phyloP scores from a whole-genome alignment of 202 grass and related monocot species.

The Setaria italica region DNA sequence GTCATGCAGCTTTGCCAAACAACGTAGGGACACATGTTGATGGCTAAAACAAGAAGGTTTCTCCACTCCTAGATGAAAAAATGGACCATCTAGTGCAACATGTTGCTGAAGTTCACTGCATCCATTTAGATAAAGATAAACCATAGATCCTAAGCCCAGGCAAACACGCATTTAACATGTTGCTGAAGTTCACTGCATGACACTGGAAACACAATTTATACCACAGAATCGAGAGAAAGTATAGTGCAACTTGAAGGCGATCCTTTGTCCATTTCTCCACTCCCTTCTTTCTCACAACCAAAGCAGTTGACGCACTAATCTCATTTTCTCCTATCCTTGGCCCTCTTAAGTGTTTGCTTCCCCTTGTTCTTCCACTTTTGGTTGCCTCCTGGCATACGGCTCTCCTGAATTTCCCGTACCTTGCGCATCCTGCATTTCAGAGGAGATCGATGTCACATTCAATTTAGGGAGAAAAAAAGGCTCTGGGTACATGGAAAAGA shows the following conservation, averaged over 20 bases:
- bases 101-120: no score
- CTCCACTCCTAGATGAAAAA: no score
- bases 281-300: neutral
- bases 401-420: slow-evolving; percentile 68
- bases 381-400: slow-evolving; percentile 52
- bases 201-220: slow-evolving; percentile 9
- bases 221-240: neutral
- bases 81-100: no score
- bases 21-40: no score
- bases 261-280: neutral
- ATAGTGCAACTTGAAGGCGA: slow-evolving; percentile 14
- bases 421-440: slow-evolving; percentile 62
- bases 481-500: neutral
- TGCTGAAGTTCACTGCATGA: slow-evolving; percentile 13
- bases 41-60: no score
- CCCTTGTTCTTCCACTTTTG: slow-evolving; percentile 76
- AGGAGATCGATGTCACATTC: slow-evolving; percentile 5
- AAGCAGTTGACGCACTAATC: neutral
- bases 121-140: no score
- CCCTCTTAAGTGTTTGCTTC: slow-evolving; percentile 64
- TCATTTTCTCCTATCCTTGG: slow-evolving; percentile 69
- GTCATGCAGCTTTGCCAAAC: no score
- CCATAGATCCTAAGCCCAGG: no score
- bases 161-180: neutral
- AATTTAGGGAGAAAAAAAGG: neutral